A percentile compares a stretch with the other conserved stretches of the same genome.
Conservation (phyloP, 495 filamentous ascomycete species). For the Elasticomyces elasticus region DNA sequence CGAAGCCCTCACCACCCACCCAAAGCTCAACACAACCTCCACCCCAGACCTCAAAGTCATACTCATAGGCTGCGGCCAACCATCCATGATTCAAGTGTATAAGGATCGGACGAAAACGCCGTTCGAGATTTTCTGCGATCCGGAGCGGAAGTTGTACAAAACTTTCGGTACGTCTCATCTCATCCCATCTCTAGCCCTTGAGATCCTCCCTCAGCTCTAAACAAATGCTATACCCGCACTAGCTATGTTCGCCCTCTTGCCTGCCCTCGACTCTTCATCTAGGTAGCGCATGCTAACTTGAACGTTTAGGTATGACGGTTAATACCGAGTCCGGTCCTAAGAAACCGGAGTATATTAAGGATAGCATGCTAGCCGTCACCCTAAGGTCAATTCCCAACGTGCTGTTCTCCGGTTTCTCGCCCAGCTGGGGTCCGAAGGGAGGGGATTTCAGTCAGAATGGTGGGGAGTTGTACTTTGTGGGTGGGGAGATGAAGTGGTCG, state of each 20-base stretch:
- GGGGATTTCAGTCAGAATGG: constrained; percentile 64
- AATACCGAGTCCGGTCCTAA: constrained; percentile 48
- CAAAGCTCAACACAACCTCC: constrained; percentile 8
- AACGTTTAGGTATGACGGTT: constrained; percentile 60
- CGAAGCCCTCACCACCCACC: neutral
- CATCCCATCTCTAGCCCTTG: no score
- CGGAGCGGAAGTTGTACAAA: constrained; percentile 58
- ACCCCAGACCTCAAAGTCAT: neutral
- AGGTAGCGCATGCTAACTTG: no score
- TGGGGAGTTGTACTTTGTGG: constrained; percentile 74
- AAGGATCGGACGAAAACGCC: constrained; percentile 37
- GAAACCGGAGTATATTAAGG: constrained; percentile 56
- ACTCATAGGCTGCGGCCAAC: constrained; percentile 24
- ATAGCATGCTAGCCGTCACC: constrained; percentile 12
- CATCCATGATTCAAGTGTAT: constrained; percentile 17
- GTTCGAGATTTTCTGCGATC: constrained; percentile 74
- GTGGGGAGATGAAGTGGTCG: constrained; percentile 59
- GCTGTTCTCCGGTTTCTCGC: constrained; percentile 45
- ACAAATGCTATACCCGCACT: no score
- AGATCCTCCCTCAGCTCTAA: no score
- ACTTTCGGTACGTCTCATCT: no score
- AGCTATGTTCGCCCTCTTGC: no score
- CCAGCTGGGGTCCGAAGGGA: constrained; percentile 47
- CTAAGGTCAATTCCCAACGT: constrained; percentile 44
- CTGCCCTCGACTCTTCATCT: no score